Conservation (phyloP, 805 yeast species). For the Saccharomyces jurei region DNA sequence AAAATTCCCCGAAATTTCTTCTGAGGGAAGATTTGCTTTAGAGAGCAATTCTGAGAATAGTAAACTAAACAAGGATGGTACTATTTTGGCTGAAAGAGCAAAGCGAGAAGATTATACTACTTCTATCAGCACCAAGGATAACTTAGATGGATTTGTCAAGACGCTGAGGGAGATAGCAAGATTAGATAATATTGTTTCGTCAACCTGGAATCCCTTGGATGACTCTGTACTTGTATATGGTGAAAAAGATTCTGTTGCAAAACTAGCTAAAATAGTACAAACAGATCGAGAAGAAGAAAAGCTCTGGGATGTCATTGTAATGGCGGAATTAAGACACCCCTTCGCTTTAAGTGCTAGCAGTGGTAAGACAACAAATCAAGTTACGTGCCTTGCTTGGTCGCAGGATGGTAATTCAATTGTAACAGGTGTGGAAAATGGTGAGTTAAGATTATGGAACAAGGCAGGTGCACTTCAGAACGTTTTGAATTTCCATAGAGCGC, state of each 20-base stretch:
- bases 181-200: constrained; percentile 38
- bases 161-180: constrained; percentile 33
- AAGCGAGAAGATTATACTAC: not conserved
- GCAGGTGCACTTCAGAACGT: constrained; percentile 59
- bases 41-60: constrained; percentile 13
- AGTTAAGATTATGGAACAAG: constrained; percentile 67
- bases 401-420: constrained; percentile 53
- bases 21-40: constrained; percentile 29
- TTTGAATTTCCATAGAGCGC: constrained; percentile 43
- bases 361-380: constrained; percentile 18
- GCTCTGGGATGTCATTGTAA: not conserved
- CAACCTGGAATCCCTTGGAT: constrained; percentile 51
- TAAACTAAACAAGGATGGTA: constrained; percentile 2
- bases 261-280: constrained; percentile 31
- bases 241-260: constrained; percentile 38
- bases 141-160: constrained; percentile 19
- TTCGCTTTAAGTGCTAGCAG: constrained; percentile 19
- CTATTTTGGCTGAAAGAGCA: constrained; percentile 1
- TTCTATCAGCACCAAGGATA: constrained; percentile 2
- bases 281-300: constrained; percentile 18
- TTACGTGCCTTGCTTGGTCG: constrained; percentile 50
- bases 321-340: constrained; percentile 30
- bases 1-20: constrained; percentile 24
- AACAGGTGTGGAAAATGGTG: constrained; percentile 65
- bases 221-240: constrained; percentile 48